Evolutionary conservation across 768 basidiomycete genomes (phyloP).

Genomic region (Termitomyces sp.): DNA sequence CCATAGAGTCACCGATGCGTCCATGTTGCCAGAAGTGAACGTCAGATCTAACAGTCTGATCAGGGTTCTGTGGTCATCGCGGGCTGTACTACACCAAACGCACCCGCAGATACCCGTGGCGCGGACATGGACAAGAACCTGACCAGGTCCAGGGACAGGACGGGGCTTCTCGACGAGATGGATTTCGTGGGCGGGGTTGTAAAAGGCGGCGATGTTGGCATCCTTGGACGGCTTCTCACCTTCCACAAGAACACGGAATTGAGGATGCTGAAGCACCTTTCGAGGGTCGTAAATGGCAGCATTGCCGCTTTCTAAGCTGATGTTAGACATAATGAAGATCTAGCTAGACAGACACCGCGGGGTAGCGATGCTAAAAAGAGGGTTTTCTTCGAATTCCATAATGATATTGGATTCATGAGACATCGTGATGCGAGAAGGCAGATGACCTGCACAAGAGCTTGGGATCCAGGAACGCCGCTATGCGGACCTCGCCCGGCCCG

Average conservation of each 20-base stretch:
- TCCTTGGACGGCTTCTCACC: constrained; percentile 46
- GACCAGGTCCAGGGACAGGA: constrained; percentile 58
- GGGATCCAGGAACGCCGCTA: not conserved
- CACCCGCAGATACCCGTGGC: constrained; percentile 72
- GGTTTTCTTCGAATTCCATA: not conserved
- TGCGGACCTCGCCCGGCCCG: constrained; percentile 8
- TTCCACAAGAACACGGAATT: constrained; percentile 47
- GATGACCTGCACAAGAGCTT: not conserved
- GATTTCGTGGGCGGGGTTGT: constrained; percentile 60
- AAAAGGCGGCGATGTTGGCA: constrained; percentile 62
- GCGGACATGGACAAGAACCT: constrained; percentile 63
- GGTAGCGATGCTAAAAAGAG: not conserved
- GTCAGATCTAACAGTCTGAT: constrained; percentile 46
- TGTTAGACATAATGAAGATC: constrained; percentile 22
- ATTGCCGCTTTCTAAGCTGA: constrained; percentile 29
- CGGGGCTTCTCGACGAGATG: constrained; percentile 66
- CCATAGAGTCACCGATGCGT: constrained; percentile 65
- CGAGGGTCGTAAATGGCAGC: constrained; percentile 52
- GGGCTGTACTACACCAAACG: constrained; percentile 15
- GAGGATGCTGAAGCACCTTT: constrained; percentile 53
- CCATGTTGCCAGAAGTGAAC: constrained; percentile 77
- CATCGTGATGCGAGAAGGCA: not conserved
- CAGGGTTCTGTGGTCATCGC: not conserved
- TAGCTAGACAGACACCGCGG: not conserved
- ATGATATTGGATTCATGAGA: not conserved